Evolutionary conservation across 441 rosid genomes (phyloP).

Genomic region (Brassica balearica): DNA sequence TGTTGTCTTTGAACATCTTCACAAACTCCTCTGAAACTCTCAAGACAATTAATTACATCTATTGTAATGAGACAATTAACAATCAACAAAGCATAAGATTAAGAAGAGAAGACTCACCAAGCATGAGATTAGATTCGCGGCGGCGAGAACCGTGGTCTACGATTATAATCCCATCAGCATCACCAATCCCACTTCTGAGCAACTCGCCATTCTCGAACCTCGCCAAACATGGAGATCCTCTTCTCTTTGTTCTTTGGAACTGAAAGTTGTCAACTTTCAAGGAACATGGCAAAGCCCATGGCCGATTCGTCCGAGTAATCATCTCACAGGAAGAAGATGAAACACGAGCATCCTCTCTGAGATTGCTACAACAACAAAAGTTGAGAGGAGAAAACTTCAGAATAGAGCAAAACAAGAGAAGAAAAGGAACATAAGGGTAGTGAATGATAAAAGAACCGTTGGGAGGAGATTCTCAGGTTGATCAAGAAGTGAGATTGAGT

Average conservation of each 20-base stretch:
- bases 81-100: background rate
- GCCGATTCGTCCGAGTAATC: too few relatives aligned
- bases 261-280: conserved; percentile 36
- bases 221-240: conserved; percentile 32
- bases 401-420: background rate
- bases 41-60: background rate
- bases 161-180: conserved; percentile 74
- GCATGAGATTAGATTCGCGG: conserved; percentile 85
- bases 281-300: conserved; percentile 34
- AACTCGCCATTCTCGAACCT: conserved; percentile 46
- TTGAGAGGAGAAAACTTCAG: background rate
- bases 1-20: conserved; percentile 73
- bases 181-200: conserved; percentile 49
- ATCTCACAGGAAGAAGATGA: conserved; percentile 18
- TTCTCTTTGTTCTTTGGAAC: conserved; percentile 15
- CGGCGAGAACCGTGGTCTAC: conserved; percentile 98
- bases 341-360: conserved; percentile 25
- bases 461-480: too few relatives aligned
- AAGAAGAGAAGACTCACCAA: conserved; percentile 53
- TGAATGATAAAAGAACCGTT: too few relatives aligned
- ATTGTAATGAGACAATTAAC: background rate
- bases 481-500: too few relatives aligned
- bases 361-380: background rate
- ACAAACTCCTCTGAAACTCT: conserved; percentile 85
- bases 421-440: too few relatives aligned